A percentile compares a stretch with the other conserved stretches of the same genome.
These are phyloP conservation scores for Cytospora chrysosperma DNA, from an alignment of 2,329 filamentous ascomycete genomes.

Conservation along the genomic window DNA sequence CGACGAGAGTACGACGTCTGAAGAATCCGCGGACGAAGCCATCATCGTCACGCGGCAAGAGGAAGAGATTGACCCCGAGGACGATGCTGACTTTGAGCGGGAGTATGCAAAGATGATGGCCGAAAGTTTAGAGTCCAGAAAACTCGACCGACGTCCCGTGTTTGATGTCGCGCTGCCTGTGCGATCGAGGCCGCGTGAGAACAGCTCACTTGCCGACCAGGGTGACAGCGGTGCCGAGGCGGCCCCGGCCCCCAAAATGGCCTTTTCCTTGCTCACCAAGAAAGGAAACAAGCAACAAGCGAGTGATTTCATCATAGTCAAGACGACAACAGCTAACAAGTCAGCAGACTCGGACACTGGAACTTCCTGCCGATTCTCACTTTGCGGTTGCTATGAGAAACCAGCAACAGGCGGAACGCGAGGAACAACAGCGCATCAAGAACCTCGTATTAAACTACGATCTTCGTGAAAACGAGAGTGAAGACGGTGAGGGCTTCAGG, in stretches of 20 bases:
- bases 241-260: constrained; percentile 69
- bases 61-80: constrained; percentile 87
- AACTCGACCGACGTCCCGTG: constrained; percentile 89
- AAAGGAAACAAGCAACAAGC: constrained; percentile 94
- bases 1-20: constrained; percentile 47
- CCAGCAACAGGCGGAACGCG: constrained; percentile 90
- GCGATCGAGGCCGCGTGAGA: constrained; percentile 66
- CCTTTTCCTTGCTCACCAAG: constrained; percentile 94
- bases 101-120: constrained; percentile 99
- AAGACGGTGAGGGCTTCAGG: constrained; percentile 63
- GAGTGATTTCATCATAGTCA: constrained; percentile 26
- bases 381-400: constrained; percentile 96
- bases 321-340: constrained; percentile 21
- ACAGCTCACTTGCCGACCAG: constrained; percentile 38
- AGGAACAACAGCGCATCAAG: constrained; percentile 98
- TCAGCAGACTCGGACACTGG: constrained; percentile 79
- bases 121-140: constrained; percentile 91
- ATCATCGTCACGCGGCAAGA: constrained; percentile 91
- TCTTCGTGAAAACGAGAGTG: constrained; percentile 77
- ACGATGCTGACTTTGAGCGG: constrained; percentile 94
- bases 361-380: constrained; percentile 84
- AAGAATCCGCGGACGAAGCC: constrained; percentile 76
- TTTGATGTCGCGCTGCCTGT: constrained; percentile 99
- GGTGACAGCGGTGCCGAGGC: constrained; percentile 34
- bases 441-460: constrained; percentile 96